Base-by-base conservation (phyloP, 2,329 filamentous ascomycete species). In the Fonsecaea pedrosoi region DNA sequence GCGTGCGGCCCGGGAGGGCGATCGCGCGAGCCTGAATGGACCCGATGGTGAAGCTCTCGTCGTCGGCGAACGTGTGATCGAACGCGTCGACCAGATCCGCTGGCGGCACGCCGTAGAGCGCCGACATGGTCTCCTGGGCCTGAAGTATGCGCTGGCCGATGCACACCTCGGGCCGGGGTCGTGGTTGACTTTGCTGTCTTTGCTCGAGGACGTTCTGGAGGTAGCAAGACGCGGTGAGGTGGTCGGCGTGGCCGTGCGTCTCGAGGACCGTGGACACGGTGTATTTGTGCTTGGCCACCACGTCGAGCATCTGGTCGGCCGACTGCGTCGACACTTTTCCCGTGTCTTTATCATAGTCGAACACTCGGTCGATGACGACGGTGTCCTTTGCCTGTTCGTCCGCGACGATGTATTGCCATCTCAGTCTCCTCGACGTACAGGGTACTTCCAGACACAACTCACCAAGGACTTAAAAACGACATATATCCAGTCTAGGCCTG, bases 1-100 rank as follows among this genome's bases (percentile, higher is more conserved):
- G 86, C 0, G 87, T 89, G 70, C 89, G 86, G 0, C 87, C 87
- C 0, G 87, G 86, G 0, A 90, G 81, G 70, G 89, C 85, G 0
- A 89, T 75, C 0, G 82, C 86, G 4, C 74, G 78, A 1, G 77
- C 85, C 1, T 70, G 73, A 13, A 89, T 38, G 0, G 74, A 62
- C 0, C 87, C 87, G 25, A 90, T 79, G 0, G 69, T 37, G 66
- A 89, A 88, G 0, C 64, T 71, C 65, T 88, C 85, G 38, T 86
- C 81, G 42, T 89, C 87, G 0, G 84, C 77, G 38, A 86, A 86
- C 0, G 86, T 76, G 7, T 78, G 75, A 56, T 87, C 85, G 70
- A 89, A 89, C 0, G 82, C 82, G 0, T 72, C 73, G 0, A 77
- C 67, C 7, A 82, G 82, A 62, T 88, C 85, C 0, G 77, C 70